Conservation (phyloP, 352 stramenopile genomes). For the Elongisporangium prolatum region DNA sequence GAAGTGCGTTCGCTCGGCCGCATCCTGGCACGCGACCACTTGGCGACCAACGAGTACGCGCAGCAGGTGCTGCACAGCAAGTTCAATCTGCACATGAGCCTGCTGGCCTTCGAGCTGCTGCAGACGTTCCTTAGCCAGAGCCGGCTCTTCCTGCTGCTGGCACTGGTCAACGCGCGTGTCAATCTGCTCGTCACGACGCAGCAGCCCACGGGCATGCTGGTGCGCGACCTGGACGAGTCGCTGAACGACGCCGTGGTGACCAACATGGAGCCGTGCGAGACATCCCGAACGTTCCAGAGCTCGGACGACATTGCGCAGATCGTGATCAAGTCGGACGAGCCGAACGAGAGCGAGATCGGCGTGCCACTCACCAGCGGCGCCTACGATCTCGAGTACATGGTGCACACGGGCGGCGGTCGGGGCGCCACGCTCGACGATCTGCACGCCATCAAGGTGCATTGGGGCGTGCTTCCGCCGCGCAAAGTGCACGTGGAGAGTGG, state of each 20-base stretch:
- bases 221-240: constrained; percentile 59
- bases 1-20: constrained; percentile 65
- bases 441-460: constrained; percentile 59
- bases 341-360: constrained; percentile 73
- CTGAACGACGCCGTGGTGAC: constrained; percentile 18
- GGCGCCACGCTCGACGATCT: constrained; percentile 55
- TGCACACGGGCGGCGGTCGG: constrained; percentile 35
- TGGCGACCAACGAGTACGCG: constrained; percentile 72
- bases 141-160: constrained; percentile 67
- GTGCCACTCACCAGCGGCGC: constrained; percentile 47
- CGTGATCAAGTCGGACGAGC: constrained; percentile 35
- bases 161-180: constrained; percentile 77
- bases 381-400: constrained; percentile 77
- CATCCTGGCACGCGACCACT: constrained; percentile 56
- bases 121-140: constrained; percentile 76
- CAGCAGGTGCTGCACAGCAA: constrained; percentile 76
- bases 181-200: constrained; percentile 70
- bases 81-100: constrained; percentile 78
- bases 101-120: constrained; percentile 81
- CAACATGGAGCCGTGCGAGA: constrained; percentile 31
- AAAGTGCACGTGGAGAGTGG: constrained; percentile 39
- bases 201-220: constrained; percentile 52
- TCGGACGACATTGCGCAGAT: constrained; percentile 57
- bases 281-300: constrained; percentile 36
- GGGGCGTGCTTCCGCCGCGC: constrained; percentile 60